Evolutionary conservation across 2,329 filamentous ascomycete species (phyloP), one percentile per base, ranked within the genome.

Genomic region (Aspergillus niger): DNA sequence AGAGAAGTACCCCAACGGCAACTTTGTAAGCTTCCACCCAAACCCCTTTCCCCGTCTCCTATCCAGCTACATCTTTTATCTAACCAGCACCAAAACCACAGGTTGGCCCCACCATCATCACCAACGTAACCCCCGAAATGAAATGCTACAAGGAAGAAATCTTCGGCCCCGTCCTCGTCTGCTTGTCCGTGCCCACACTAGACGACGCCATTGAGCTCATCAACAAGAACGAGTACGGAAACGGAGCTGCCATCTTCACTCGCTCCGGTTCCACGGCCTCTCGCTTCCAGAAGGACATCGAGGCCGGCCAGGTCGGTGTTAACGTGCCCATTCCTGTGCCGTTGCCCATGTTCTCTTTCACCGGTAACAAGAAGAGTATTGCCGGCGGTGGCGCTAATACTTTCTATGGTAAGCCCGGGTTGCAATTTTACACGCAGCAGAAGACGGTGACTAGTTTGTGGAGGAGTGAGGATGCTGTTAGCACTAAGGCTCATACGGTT

Each of bases 361-460:
- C 86, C 2, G 86, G 86, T 17, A 89, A 89, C 82, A 94, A 99
- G 88, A 93, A 90, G 84, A 92, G 88, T 72, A 84, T 98, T 59
- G 95, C 95, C 0, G 95, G 94, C 57, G 93, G 93, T 55, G 94
- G 95, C 63, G 90, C 91, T 39, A 96, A 86, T 80, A 96, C 92
- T 15, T 98, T 99, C 76, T 99, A 99, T 79, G 95, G 95, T 67
- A 90, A 91, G 78, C 91, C 92, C 0, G 95, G 94, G 24, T 79
- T 99, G 74, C 89, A 91, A 74, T 99, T 99, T 76, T 98, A 96
- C 79, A 99, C 95, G 3, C 95, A 98, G 81, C 86, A 91, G 74
- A 98, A 99, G 90, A 99, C 95, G 2, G 95, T 99, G 52, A 99
- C 95, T 56, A 89, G 91, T 67, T 80, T 96, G 75, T 99, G 95